phyloP scores from a whole-genome alignment of 2,329 filamentous ascomycete species.

The Botrytis medusae region DNA sequence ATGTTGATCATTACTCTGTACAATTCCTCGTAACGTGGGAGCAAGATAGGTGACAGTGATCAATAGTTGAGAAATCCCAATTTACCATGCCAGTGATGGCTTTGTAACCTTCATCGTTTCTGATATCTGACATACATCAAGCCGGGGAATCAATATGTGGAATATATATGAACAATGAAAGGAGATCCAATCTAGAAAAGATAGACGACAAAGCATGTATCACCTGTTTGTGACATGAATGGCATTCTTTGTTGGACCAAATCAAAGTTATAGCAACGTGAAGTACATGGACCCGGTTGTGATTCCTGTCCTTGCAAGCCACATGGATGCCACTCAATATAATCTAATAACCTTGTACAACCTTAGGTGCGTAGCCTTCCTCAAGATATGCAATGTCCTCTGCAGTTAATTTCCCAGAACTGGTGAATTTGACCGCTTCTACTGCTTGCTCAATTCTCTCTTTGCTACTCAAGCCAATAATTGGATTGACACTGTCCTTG shows the following conservation, averaged over 20 bases:
- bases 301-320: conserved; percentile 14
- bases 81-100: background rate
- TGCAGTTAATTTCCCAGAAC: conserved; percentile 48
- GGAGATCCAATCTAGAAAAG: background rate
- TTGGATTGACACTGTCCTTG: conserved; percentile 50
- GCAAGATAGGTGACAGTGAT: background rate
- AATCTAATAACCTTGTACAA: conserved; percentile 27
- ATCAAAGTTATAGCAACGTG: background rate
- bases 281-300: conserved; percentile 2
- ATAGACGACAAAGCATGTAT: conserved; percentile 11
- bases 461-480: conserved; percentile 54
- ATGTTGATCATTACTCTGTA: background rate
- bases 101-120: background rate
- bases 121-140: background rate
- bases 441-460: conserved; percentile 57
- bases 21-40: background rate
- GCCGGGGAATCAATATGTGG: background rate
- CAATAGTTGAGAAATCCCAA: background rate
- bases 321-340: conserved; percentile 19
- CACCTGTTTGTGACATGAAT: conserved; percentile 2
- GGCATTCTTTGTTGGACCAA: background rate
- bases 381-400: conserved; percentile 57
- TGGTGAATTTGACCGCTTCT: conserved; percentile 42
- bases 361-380: conserved; percentile 50
- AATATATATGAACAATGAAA: background rate